Evolutionary conservation across 306 rosid genomes (phyloP).

Genomic region (Gastrolobium villosum): DNA sequence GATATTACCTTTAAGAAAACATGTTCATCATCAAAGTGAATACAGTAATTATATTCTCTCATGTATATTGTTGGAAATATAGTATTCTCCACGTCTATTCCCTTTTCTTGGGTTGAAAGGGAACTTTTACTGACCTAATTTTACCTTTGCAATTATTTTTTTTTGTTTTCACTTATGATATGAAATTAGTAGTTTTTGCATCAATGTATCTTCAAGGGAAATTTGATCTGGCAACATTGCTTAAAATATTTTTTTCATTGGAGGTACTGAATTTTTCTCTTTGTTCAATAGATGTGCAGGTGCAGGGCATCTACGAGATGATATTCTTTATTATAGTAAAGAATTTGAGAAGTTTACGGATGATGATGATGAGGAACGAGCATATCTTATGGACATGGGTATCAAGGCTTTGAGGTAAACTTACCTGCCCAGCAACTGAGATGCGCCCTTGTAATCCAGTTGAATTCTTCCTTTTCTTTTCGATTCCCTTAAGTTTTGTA

Average conservation of each 20-base stretch:
- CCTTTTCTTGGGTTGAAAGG: slow-evolving; percentile 3
- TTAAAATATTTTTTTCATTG: slow-evolving; percentile 13
- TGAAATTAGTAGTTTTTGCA: slow-evolving; percentile 28
- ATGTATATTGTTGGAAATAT: slow-evolving; percentile 2
- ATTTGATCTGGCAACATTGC: slow-evolving; percentile 25
- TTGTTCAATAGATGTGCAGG: slow-evolving; percentile 79
- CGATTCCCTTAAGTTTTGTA: background rate
- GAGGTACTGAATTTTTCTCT: slow-evolving; percentile 47
- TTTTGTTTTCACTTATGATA: background rate
- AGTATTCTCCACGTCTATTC: slow-evolving; percentile 14
- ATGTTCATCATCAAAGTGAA: slow-evolving; percentile 15
- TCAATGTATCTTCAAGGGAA: slow-evolving; percentile 1
- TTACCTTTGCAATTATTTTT: slow-evolving; percentile 9
- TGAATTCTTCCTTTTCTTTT: slow-evolving; percentile 12
- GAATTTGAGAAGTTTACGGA: slow-evolving; percentile 69
- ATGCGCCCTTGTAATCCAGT: background rate
- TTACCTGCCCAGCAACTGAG: background rate
- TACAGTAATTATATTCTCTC: background rate
- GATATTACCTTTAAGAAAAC: slow-evolving; percentile 31
- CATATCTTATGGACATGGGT: slow-evolving; percentile 80
- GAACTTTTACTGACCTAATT: slow-evolving; percentile 2
- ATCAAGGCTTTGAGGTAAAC: slow-evolving; percentile 83
- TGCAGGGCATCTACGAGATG: slow-evolving; percentile 88
- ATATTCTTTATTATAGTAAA: slow-evolving; percentile 74
- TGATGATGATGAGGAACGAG: slow-evolving; percentile 77